Percentiles rank a stretch among this genome's conserved stretches.
phyloP scores from a whole-genome alignment of 495 filamentous ascomycete species.

The Xylaria acuta region DNA sequence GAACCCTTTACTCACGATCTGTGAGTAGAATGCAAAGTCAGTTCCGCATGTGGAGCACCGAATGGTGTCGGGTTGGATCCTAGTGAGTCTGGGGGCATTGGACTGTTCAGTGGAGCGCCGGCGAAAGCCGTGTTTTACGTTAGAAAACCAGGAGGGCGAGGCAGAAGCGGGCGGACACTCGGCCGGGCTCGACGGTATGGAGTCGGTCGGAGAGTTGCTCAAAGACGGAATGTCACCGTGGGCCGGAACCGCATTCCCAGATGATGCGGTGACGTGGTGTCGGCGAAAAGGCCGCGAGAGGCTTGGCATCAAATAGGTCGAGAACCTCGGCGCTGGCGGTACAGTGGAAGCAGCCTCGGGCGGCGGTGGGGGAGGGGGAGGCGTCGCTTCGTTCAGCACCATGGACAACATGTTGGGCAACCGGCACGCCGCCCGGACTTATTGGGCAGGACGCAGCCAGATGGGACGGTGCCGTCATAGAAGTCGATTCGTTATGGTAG shows the following conservation, averaged over 20 bases:
- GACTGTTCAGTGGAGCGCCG: slow-evolving; percentile 23
- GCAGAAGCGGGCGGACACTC: slow-evolving; percentile 12
- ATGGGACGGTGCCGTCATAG: neutral
- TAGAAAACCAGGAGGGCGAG: slow-evolving; percentile 31
- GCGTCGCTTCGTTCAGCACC: slow-evolving; percentile 18
- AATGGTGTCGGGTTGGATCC: slow-evolving; percentile 57
- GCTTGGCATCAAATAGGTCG: slow-evolving; percentile 57
- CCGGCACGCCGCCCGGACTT: neutral
- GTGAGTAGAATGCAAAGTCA: slow-evolving; percentile 75
- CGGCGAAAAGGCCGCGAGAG: slow-evolving; percentile 53
- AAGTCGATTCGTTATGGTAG: neutral
- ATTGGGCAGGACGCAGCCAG: neutral
- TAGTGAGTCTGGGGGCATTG: slow-evolving; percentile 36
- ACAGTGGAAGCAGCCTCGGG: slow-evolving; percentile 17
- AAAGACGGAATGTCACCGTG: slow-evolving; percentile 38
- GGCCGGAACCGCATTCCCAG: slow-evolving; percentile 8
- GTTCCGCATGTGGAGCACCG: slow-evolving; percentile 75
- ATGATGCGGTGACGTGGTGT: slow-evolving; percentile 33
- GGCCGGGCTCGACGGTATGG: slow-evolving; percentile 31
- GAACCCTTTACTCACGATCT: slow-evolving; percentile 92
- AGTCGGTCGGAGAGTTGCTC: slow-evolving; percentile 42
- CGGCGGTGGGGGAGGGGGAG: slow-evolving; percentile 30
- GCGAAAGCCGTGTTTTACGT: slow-evolving; percentile 18
- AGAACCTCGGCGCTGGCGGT: slow-evolving; percentile 39
- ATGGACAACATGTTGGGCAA: slow-evolving; percentile 21